Percentiles rank a stretch among this genome's conserved stretches.
Conservation (phyloP, 108 stramenopile species). For the Licmophora abbreviata region DNA sequence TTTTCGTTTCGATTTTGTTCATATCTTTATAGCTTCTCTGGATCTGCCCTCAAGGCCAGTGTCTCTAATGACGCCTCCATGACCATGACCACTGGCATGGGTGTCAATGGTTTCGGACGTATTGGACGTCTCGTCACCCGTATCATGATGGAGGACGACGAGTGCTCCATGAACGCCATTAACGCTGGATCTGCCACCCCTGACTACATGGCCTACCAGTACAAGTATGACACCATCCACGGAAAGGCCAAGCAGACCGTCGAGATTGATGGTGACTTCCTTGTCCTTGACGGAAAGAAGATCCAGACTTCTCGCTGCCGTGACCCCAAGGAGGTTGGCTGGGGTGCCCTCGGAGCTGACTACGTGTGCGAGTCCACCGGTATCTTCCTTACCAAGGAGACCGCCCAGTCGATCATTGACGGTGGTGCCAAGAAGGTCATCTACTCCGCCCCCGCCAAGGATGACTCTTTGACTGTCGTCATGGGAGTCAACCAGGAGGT, state of each 20-base stretch:
- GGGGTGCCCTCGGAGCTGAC: slow-evolving; percentile 91
- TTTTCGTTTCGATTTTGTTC: not conserved
- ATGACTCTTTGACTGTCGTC: slow-evolving; percentile 96
- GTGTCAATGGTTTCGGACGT: slow-evolving; percentile 99
- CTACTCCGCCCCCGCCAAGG: slow-evolving; percentile 99
- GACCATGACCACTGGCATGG: slow-evolving; percentile 82
- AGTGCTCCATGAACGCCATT: slow-evolving; percentile 83
- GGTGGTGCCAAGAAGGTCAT: slow-evolving; percentile 99
- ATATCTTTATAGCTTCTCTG: slow-evolving; percentile 48
- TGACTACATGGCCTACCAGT: slow-evolving; percentile 99
- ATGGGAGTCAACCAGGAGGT: slow-evolving; percentile 97
- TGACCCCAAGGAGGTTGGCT: slow-evolving; percentile 95
- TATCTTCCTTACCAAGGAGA: slow-evolving; percentile 97
- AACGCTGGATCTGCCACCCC: slow-evolving; percentile 97
- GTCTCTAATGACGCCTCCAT: slow-evolving; percentile 70
- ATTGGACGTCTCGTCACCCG: slow-evolving; percentile 99
- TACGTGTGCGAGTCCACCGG: slow-evolving; percentile 99
- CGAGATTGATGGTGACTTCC: slow-evolving; percentile 95
- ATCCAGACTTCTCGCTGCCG: slow-evolving; percentile 89
- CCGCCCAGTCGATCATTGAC: slow-evolving; percentile 89
- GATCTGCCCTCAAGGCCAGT: slow-evolving; percentile 59
- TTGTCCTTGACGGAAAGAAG: slow-evolving; percentile 94
- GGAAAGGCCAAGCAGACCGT: slow-evolving; percentile 95
- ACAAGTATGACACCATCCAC: slow-evolving; percentile 99
- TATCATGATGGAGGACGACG: slow-evolving; percentile 92